Conservation (phyloP, 768 basidiomycete genomes). For the Lactarius indigo region DNA sequence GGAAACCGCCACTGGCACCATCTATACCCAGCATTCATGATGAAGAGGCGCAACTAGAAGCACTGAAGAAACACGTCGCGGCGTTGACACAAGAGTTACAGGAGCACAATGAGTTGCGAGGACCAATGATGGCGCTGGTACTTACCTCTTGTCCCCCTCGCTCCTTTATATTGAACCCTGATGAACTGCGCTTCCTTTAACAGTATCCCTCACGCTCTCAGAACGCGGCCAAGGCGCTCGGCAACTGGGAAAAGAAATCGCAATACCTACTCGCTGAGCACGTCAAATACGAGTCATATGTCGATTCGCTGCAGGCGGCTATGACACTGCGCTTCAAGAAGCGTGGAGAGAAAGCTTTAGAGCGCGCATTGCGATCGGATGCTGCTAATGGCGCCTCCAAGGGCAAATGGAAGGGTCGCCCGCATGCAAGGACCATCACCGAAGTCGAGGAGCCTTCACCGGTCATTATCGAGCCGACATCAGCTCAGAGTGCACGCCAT, state of each 20-base stretch:
- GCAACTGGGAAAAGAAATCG: constrained; percentile 92
- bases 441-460: constrained; percentile 40
- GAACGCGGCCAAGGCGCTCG: constrained; percentile 70
- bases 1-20: constrained; percentile 89
- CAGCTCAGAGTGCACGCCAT: not conserved
- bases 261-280: constrained; percentile 88
- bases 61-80: constrained; percentile 75
- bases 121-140: constrained; percentile 80
- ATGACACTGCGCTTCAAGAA: constrained; percentile 85
- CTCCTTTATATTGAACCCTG: constrained; percentile 11
- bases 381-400: constrained; percentile 23
- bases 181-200: constrained; percentile 7
- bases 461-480: not conserved
- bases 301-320: constrained; percentile 80
- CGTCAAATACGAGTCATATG: constrained; percentile 93
- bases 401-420: constrained; percentile 40
- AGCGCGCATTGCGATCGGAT: constrained; percentile 47
- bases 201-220: constrained; percentile 79
- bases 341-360: constrained; percentile 82
- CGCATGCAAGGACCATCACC: constrained; percentile 44
- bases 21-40: constrained; percentile 81
- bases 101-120: constrained; percentile 76
- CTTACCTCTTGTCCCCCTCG: constrained; percentile 26
- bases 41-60: constrained; percentile 91
- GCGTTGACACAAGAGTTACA: constrained; percentile 76